A percentile compares a stretch with the other conserved stretches of the same genome.
phyloP scores from a whole-genome alignment of 352 stramenopile species.

The Phytophthora sansomeana region DNA sequence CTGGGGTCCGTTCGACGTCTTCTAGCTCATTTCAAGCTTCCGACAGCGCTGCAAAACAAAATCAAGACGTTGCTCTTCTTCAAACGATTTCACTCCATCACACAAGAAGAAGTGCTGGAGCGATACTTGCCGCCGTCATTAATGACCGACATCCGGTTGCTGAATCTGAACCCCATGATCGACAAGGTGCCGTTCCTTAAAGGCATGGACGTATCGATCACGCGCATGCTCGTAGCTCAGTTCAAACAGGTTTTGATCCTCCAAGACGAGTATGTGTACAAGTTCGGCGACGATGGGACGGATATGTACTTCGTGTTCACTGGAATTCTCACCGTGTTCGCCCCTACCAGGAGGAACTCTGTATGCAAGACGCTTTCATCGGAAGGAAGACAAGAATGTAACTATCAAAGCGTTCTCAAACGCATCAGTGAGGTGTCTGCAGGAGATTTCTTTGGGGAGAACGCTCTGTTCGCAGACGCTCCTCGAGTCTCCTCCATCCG shows the following conservation, averaged over 20 bases:
- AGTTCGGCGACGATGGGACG: slow-evolving; percentile 43
- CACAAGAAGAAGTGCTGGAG: slow-evolving; percentile 55
- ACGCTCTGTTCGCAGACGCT: slow-evolving; percentile 51
- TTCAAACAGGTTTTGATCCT: slow-evolving; percentile 49
- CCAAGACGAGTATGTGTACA: slow-evolving; percentile 52
- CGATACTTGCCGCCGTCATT: slow-evolving; percentile 51
- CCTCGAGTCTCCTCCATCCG: slow-evolving; percentile 47
- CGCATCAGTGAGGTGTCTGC: slow-evolving; percentile 52
- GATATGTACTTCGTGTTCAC: slow-evolving; percentile 70
- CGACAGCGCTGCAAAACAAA: slow-evolving; percentile 41
- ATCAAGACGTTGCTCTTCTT: slow-evolving; percentile 72
- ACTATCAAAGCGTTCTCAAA: slow-evolving; percentile 3
- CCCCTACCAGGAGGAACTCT: neutral
- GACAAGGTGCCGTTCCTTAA: slow-evolving; percentile 56
- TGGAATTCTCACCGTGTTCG: slow-evolving; percentile 41
- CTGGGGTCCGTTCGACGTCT: slow-evolving; percentile 54
- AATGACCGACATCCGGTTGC: slow-evolving; percentile 54
- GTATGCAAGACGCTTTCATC: neutral
- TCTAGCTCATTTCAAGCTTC: slow-evolving; percentile 54
- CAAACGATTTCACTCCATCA: slow-evolving; percentile 62
- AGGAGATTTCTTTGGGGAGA: slow-evolving; percentile 62
- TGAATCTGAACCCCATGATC: slow-evolving; percentile 59
- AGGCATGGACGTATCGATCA: slow-evolving; percentile 44
- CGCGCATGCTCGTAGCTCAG: slow-evolving; percentile 54
- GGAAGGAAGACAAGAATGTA: neutral